Conservation (phyloP, 805 yeast species). For the Pichia kluyveri region DNA sequence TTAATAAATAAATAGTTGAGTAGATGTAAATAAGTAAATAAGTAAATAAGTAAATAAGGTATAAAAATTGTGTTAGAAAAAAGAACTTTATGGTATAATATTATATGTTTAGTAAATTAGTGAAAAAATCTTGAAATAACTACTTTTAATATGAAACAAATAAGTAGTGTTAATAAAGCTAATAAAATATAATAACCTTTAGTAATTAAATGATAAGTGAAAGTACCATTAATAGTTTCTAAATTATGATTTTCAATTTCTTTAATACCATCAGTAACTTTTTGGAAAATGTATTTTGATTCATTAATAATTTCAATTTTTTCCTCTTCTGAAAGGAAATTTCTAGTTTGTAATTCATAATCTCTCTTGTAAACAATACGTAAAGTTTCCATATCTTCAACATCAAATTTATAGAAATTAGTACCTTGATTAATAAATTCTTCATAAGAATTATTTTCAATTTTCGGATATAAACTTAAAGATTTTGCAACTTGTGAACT, state of each 20-base stretch:
- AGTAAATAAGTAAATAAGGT: too few species aligned
- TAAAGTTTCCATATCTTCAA: conserved; percentile 53
- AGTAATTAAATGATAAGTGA: conserved; percentile 45
- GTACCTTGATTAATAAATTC: conserved; percentile 58
- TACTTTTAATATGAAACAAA: not conserved
- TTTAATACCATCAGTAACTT: conserved; percentile 49
- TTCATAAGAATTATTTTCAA: conserved; percentile 54
- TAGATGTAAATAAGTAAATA: too few species aligned
- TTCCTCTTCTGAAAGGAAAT: conserved; percentile 58
- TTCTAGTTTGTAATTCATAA: conserved; percentile 70
- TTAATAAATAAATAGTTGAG: conserved; percentile 18
- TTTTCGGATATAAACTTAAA: conserved; percentile 66
- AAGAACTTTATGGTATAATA: not conserved
- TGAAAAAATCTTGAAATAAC: not conserved
- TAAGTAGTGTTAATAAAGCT: conserved; percentile 22
- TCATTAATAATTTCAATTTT: conserved; percentile 64
- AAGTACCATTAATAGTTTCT: conserved; percentile 42
- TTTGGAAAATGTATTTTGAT: conserved; percentile 53
- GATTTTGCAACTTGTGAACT: conserved; percentile 57
- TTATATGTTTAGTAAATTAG: not conserved
- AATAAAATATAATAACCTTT: conserved; percentile 41
- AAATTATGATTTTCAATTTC: conserved; percentile 65
- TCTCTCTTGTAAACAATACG: conserved; percentile 63
- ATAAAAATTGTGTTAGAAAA: too few species aligned
- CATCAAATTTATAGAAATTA: conserved; percentile 61